phyloP scores from a whole-genome alignment of 805 yeast species.

The Wickerhamiella shivajii region DNA sequence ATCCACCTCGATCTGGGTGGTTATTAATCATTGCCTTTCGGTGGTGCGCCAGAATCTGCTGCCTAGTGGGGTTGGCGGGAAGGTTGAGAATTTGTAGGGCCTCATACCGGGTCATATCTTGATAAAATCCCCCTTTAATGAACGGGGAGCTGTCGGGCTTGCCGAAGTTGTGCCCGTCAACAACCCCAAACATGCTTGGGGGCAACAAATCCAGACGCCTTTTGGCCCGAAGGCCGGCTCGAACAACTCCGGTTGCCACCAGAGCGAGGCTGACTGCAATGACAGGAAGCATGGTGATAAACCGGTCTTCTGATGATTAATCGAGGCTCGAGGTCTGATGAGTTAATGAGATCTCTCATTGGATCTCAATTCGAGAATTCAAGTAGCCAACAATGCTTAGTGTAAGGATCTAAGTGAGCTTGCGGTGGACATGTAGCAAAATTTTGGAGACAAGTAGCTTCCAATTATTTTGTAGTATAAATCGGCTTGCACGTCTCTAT shows the following conservation, averaged over 20 bases:
- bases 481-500: too few relatives aligned
- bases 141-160: conserved; percentile 13
- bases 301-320: too few relatives aligned
- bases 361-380: too few relatives aligned
- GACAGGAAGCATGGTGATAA: too few relatives aligned
- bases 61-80: conserved; percentile 25
- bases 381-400: too few relatives aligned
- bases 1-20: conserved; percentile 92
- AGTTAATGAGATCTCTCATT: too few relatives aligned
- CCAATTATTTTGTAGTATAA: too few relatives aligned
- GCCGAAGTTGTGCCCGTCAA: conserved; percentile 9
- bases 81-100: conserved; percentile 38
- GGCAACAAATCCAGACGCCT: conserved; percentile 20
- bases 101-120: conserved; percentile 36
- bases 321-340: too few relatives aligned
- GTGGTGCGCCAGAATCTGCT: conserved; percentile 63
- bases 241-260: conserved; percentile 19
- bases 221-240: conserved; percentile 24
- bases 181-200: conserved; percentile 20
- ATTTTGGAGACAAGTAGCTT: too few relatives aligned
- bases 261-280: too few relatives aligned
- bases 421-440: too few relatives aligned
- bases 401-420: too few relatives aligned
- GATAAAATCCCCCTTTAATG: conserved; percentile 24
- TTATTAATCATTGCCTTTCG: conserved; percentile 73